Conservation (phyloP, 371 early-diverging fungal species). For the Choanephora cucurbitarum region DNA sequence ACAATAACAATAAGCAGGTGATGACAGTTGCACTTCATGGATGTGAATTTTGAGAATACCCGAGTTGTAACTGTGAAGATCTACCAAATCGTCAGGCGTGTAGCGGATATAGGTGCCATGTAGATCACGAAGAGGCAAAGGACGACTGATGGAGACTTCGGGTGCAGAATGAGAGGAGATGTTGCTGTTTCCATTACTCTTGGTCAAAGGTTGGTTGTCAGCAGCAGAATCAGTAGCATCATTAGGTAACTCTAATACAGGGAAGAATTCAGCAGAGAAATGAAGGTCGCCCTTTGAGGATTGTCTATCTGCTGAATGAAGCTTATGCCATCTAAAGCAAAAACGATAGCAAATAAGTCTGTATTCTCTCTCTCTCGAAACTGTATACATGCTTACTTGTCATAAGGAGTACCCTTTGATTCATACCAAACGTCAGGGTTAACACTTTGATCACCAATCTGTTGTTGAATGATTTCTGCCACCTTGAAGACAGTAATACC, state of each 20-base stretch:
- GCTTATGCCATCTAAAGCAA: constrained; percentile 57
- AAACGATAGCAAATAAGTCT: too few species aligned
- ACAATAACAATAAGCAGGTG: constrained; percentile 28
- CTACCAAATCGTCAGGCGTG: constrained; percentile 50
- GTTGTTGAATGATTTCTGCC: constrained; percentile 48
- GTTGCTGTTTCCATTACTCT: constrained; percentile 3
- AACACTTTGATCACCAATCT: constrained; percentile 37
- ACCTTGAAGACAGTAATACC: constrained; percentile 61
- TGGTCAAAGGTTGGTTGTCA: neutral
- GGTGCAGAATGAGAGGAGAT: constrained; percentile 11
- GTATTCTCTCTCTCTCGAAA: neutral
- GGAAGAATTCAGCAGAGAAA: constrained; percentile 69
- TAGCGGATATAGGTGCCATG: constrained; percentile 34
- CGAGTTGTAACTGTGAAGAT: constrained; percentile 38
- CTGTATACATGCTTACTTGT: constrained; percentile 30
- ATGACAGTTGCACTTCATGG: constrained; percentile 42
- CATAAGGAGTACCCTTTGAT: constrained; percentile 27
- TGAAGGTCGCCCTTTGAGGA: constrained; percentile 62
- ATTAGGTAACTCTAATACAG: constrained; percentile 56
- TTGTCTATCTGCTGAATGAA: constrained; percentile 59
- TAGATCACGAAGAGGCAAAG: constrained; percentile 26
- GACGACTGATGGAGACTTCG: neutral
- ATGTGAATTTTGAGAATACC: constrained; percentile 45
- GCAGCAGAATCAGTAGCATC: neutral
- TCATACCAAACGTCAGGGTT: constrained; percentile 48